Base-by-base conservation (phyloP, 192 early-diverging fungal genomes). In the Coemansia sp. region DNA sequence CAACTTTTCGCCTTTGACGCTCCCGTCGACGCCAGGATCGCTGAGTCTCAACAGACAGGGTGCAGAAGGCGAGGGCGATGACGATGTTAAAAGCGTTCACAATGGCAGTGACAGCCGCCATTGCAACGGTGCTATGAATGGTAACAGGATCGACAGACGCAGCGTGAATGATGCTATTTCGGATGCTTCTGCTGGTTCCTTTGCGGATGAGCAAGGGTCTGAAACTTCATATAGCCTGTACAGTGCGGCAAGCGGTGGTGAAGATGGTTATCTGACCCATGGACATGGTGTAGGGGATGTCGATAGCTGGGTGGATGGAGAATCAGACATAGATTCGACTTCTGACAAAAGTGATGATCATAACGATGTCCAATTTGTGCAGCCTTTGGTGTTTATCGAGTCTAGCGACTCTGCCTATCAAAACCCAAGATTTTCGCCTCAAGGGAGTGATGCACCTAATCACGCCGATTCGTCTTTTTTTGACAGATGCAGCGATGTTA, bases 1-100 rank as follows among this genome's bases (percentile, higher is more conserved):
- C 68, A 82, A 76, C 58, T 74, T 82, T 68, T 82, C 79, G 37
- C 80, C 80, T 47, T 49, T 82, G 40, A 82, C 80, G 6, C 44
- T 82, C n/a, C 66, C 80, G 13, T 82, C 80, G 45, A 71, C 80
- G 16, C 80, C 75, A 5, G 80, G 80, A 4, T 82, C 75, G 10
- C 70, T 63, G 42, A 61, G 19, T 8, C 68, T 56, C 43, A 67
- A 64, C 60, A 58, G 63, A 32, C 71, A 63, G 42, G 4, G 39
- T 59, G 57, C 40, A 16, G 57, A 38, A 9, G 39, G 38, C 38
- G 57, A 59, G n/a, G 12, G 57, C 47, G 66, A 9, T 6, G 13
- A 41, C 16, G 32, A 41, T 7, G 13, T 41, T 18, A 54, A 43
- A 40, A 47, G 48, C 50, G 45, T 32, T 6, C 10, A 9, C 10